Base-by-base conservation (phyloP, 108 stramenopile species). In the Hondaea fermentalgiana region DNA sequence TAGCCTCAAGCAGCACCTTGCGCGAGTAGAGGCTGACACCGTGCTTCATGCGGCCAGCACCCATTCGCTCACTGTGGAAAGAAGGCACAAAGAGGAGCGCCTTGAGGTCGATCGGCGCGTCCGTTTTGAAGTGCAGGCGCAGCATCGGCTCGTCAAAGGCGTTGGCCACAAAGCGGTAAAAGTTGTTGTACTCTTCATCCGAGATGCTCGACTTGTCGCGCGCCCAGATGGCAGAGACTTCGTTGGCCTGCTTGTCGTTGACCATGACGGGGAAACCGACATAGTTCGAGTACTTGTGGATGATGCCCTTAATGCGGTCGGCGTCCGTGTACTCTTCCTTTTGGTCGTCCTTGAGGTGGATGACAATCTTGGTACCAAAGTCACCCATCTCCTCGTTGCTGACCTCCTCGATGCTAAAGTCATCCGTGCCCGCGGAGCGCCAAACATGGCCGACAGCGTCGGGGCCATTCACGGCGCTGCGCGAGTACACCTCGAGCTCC, bases 31-130 rank as follows among this genome's bases (percentile, higher is more conserved):
- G 91, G 44, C 94, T 95, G 25, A 99, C 97, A 44, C 98, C 98
- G 10, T 97, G 96, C 88, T 97, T 96, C 97, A 98, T 97, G n/a
- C 98, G 95, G 58, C 96, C 97, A 97, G 98, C 97, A 5, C 99
- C 99, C 89, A 97, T 97, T 95, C 98, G 98, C 92, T 98, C 99
- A 55, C 95, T 94, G 92, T 99, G 98, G 90, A 97, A 97, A 87
- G 92, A 93, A 14, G 98, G 98, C 72, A 99, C 94, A 94, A 96
- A 99, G 60, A 99, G 91, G 21, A 99, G 93, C 4, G 96, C 96
- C 94, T 98, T 97, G 58, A 99, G 93, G 51, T 99, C 99, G 47
- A 99, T 88, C 21, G 99, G 99, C 16, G 98, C 99, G 93, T 99
- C 99, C 60, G 98, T 95, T 12, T 96, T 94, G 92, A 98, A 99